These are phyloP conservation scores for Leishmania lainsoni DNA, from an alignment of 208 protist genomes.

Conservation along the genomic window DNA sequence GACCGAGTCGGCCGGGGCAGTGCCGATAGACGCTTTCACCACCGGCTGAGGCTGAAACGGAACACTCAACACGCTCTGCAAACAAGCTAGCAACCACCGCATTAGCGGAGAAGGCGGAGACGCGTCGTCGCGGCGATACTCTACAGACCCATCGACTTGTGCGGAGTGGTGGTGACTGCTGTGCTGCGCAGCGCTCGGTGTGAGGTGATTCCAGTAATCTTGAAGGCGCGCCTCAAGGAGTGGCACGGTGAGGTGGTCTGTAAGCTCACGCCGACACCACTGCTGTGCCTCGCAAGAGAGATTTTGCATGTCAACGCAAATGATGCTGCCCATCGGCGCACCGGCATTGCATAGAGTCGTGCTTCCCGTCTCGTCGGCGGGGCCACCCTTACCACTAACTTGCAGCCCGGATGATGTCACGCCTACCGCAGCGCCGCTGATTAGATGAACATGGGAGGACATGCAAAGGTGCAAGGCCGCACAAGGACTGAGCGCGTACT, in stretches of 20 bases:
- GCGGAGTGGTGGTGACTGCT: neutral
- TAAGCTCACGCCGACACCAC: slow-evolving; percentile 21
- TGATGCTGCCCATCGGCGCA: neutral
- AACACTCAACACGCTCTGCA: slow-evolving; percentile 10
- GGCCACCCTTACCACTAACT: neutral
- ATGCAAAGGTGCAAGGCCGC: slow-evolving; percentile 12
- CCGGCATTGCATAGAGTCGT: neutral
- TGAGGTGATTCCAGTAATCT: slow-evolving; percentile 16
- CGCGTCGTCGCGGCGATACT: neutral
- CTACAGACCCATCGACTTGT: neutral
- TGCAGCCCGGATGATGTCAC: neutral
- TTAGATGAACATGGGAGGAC: neutral
- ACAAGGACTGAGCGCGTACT: slow-evolving; percentile 26
- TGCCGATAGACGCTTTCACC: neutral
- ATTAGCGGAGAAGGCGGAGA: slow-evolving; percentile 20
- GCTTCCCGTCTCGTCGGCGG: neutral
- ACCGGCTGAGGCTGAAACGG: slow-evolving; percentile 2
- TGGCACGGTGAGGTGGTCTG: slow-evolving; percentile 5
- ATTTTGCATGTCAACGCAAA: slow-evolving; percentile 1
- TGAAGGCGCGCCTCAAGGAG: slow-evolving; percentile 17
- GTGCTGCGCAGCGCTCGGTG: neutral
- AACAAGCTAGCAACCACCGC: slow-evolving; percentile 24
- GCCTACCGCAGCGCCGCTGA: neutral
- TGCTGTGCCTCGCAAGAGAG: slow-evolving; percentile 14
- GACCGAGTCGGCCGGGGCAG: neutral